Evolutionary conservation across 306 rosid species (phyloP).

Genomic region (Pterocarpus santalinus): DNA sequence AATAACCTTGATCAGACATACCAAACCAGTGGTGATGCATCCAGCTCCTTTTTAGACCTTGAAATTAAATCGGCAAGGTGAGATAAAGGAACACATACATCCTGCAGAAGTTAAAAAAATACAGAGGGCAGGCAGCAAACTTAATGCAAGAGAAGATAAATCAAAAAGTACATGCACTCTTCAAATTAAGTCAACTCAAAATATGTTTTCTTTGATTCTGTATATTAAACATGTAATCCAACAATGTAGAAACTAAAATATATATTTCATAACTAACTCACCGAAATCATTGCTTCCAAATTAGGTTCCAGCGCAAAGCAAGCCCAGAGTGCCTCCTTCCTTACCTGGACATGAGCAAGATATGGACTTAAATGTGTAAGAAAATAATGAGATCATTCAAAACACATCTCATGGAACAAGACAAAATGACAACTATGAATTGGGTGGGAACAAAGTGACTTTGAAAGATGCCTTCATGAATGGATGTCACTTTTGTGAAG

Average conservation of each 20-base stretch:
- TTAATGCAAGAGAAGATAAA: background rate
- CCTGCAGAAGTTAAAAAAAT: constrained; percentile 59
- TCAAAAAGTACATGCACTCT: background rate
- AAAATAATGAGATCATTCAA: constrained; percentile 37
- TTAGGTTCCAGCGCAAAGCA: constrained; percentile 88
- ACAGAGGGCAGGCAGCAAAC: constrained; percentile 23
- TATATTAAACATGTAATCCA: constrained; percentile 13
- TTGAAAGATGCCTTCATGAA: constrained; percentile 5
- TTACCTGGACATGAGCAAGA: constrained; percentile 62
- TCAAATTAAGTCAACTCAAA: constrained; percentile 10
- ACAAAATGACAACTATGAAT: constrained; percentile 9
- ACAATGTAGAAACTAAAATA: constrained; percentile 26
- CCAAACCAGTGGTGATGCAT: constrained; percentile 87
- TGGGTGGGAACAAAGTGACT: constrained; percentile 17
- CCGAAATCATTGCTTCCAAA: constrained; percentile 87
- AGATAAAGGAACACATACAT: constrained; percentile 95
- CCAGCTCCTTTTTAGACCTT: constrained; percentile 79
- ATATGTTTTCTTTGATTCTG: constrained; percentile 18
- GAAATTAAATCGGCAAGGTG: constrained; percentile 88
- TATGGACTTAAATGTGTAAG: constrained; percentile 42
- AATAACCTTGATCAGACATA: constrained; percentile 53
- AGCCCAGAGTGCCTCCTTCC: constrained; percentile 98
- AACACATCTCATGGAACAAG: constrained; percentile 32
- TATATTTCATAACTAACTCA: constrained; percentile 52
- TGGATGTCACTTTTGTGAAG: constrained; percentile 1